Base-by-base conservation (phyloP, 208 protist species). In the Lotmaria passim region DNA sequence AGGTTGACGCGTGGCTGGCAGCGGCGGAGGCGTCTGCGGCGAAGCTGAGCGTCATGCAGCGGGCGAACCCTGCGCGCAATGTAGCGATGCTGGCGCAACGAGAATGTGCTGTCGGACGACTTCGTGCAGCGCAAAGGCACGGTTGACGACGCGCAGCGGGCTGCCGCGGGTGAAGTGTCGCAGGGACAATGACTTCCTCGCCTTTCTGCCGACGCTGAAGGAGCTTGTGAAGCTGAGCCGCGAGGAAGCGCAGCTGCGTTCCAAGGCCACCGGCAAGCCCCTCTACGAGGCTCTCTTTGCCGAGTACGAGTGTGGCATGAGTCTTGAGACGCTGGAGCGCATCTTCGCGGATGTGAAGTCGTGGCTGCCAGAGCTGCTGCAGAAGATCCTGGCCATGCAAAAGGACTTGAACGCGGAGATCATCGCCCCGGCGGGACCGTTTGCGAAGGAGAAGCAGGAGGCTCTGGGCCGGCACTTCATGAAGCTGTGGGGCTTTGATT, bases 1-100 rank as follows among this genome's bases (percentile, higher is more conserved):
- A 77, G 15, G 58, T 79, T 38, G 52, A 67, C 39, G 24, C 23
- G 33, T 60, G 80, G 41, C 46, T 93, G 12, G 34, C 72, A 1
- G 68, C 83, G 39, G 81, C 83, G 6, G 59, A 79, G 39, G 33
- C 55, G 15, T 38, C 39, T 7, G n/a, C 23, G 38, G 21, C n/a
- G 1, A 39, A 76, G n/a, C 80, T 97, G 5, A 71, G 38, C 38
- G 23, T 24, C 23, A 30, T 69, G 23, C 63, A 92, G 57, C 52
- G 33, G 3, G 78, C 81, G 5, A 92, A 91, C 64, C 58, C 93
- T 79, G 82, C 19, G 81, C 90, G 81, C 90, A 62, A 87, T 89
- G 69, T 30, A 30, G 14, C 71, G 73, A 17, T 48, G 46, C 8
- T 87, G 69, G 41, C 19, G 33, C 11, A 34, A 52, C 19, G 67